Conservation (phyloP, 495 filamentous ascomycete genomes). For the Aspergillus nanangensis region DNA sequence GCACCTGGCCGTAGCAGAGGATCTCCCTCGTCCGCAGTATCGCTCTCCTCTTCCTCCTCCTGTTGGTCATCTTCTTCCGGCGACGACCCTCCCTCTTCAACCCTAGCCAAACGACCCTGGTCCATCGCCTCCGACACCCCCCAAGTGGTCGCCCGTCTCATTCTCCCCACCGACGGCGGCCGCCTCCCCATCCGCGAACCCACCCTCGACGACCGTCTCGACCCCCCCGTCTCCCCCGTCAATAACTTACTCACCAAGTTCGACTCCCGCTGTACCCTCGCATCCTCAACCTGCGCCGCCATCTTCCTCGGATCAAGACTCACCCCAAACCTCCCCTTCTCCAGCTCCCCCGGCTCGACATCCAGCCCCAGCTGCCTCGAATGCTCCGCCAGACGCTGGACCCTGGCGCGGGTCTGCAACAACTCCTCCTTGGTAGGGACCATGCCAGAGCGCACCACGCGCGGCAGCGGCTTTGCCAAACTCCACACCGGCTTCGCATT, state of each 20-base stretch:
- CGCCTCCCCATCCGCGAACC: no score
- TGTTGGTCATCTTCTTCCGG: no score
- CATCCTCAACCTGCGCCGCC: constrained; percentile 40
- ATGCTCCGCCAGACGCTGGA: constrained; percentile 28
- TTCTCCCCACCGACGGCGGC: no score
- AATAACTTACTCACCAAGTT: constrained; percentile 38
- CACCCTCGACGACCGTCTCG: constrained; percentile 26
- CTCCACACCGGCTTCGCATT: constrained; percentile 45
- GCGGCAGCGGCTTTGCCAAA: constrained; percentile 46
- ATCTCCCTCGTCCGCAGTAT: constrained; percentile 1
- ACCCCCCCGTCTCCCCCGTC: constrained; percentile 21
- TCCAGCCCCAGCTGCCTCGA: constrained; percentile 33
- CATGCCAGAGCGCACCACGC: constrained; percentile 42
- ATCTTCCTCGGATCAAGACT: constrained; percentile 32
- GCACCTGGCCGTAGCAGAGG: no score
- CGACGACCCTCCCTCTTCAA: no score
- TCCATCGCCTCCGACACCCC: no score
- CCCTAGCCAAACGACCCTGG: no score
- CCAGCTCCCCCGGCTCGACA: constrained; percentile 35
- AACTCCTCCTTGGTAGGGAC: constrained; percentile 37
- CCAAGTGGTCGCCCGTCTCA: no score
- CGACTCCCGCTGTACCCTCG: constrained; percentile 34
- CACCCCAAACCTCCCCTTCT: constrained; percentile 30
- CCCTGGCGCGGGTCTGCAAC: constrained; percentile 21
- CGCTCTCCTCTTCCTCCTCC: no score